phyloP scores from a whole-genome alignment of 1,139 yeast genomes.

The Zygosaccharomyces sapae region DNA sequence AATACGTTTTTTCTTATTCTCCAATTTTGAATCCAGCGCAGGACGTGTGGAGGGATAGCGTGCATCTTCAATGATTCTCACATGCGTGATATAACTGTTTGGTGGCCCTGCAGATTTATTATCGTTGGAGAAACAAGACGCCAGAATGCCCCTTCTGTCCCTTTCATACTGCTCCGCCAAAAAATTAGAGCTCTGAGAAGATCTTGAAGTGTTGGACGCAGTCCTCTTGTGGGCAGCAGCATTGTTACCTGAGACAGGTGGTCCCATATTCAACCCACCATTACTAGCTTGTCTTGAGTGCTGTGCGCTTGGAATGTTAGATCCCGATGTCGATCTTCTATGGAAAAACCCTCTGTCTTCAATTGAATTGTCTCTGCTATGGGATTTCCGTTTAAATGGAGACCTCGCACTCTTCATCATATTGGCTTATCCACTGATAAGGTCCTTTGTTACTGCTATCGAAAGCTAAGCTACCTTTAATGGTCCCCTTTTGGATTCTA shows the following conservation, averaged over 20 bases:
- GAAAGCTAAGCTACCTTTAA: too few species aligned
- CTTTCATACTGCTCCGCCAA: constrained; percentile 51
- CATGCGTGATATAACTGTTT: constrained; percentile 58
- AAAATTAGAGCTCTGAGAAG: constrained; percentile 35
- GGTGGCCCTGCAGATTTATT: constrained; percentile 38
- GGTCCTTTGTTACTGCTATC: too few species aligned
- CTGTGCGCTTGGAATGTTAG: constrained; percentile 13
- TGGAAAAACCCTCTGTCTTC: constrained; percentile 26
- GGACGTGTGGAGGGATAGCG: constrained; percentile 46
- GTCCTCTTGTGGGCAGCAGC: constrained; percentile 23
- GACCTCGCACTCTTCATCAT: constrained; percentile 27
- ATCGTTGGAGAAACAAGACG: constrained; percentile 44
- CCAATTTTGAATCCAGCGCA: constrained; percentile 39
- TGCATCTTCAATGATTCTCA: constrained; percentile 51
- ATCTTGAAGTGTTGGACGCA: constrained; percentile 30
- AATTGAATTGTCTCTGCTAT: constrained; percentile 34
- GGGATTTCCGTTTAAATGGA: constrained; percentile 35
- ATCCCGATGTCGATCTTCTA: constrained; percentile 19
- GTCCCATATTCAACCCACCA: constrained; percentile 12
- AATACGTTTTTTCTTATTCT: constrained; percentile 45
- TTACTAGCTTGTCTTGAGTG: constrained; percentile 15
- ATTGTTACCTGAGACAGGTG: constrained; percentile 22
- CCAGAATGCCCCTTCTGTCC: constrained; percentile 45
- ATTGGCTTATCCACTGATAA: background rate
- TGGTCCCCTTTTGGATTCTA: constrained; percentile 1